phyloP scores from a whole-genome alignment of 2,329 filamentous ascomycete genomes.

The Hypomyces perniciosus region DNA sequence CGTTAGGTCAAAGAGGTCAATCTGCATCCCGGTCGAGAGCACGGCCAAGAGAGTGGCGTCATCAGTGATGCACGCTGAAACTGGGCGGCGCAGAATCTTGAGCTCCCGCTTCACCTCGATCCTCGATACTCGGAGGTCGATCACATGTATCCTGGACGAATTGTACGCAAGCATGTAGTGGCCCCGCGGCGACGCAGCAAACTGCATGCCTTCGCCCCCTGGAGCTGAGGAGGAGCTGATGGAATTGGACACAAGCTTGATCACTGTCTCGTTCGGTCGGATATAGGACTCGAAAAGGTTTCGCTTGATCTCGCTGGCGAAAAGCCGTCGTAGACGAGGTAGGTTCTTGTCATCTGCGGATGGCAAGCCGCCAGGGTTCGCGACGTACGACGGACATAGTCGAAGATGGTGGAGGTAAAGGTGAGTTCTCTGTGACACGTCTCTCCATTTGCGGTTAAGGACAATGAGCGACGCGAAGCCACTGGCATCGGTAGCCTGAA shows the following conservation, averaged over 20 bases:
- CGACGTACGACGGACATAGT: slow-evolving; percentile 53
- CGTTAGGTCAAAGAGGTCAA: slow-evolving; percentile 75
- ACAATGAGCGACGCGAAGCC: slow-evolving; percentile 61
- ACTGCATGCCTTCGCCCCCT: slow-evolving; percentile 79
- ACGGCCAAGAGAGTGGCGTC: slow-evolving; percentile 72
- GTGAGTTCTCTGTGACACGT: slow-evolving; percentile 55
- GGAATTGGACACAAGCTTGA: slow-evolving; percentile 77
- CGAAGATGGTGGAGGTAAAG: slow-evolving; percentile 58
- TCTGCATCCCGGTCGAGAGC: slow-evolving; percentile 73
- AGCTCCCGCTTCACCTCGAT: slow-evolving; percentile 68
- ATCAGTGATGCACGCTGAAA: slow-evolving; percentile 72
- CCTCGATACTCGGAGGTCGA: slow-evolving; percentile 58
- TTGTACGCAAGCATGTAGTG: slow-evolving; percentile 74
- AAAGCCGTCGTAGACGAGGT: slow-evolving; percentile 55
- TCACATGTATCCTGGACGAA: slow-evolving; percentile 75
- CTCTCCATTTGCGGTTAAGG: slow-evolving; percentile 60
- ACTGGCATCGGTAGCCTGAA: slow-evolving; percentile 53
- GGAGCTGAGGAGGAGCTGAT: slow-evolving; percentile 79
- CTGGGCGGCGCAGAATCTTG: slow-evolving; percentile 69
- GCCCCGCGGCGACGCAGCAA: slow-evolving; percentile 70
- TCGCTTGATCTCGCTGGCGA: slow-evolving; percentile 65
- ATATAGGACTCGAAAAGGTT: slow-evolving; percentile 74
- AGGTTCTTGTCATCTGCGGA: slow-evolving; percentile 45
- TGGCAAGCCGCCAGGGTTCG: slow-evolving; percentile 40
- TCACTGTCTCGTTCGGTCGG: slow-evolving; percentile 61